Evolutionary conservation across 148 eudicot species (phyloP), one percentile per base, ranked within the genome.

Genomic region (Suaeda aralocaspica): DNA sequence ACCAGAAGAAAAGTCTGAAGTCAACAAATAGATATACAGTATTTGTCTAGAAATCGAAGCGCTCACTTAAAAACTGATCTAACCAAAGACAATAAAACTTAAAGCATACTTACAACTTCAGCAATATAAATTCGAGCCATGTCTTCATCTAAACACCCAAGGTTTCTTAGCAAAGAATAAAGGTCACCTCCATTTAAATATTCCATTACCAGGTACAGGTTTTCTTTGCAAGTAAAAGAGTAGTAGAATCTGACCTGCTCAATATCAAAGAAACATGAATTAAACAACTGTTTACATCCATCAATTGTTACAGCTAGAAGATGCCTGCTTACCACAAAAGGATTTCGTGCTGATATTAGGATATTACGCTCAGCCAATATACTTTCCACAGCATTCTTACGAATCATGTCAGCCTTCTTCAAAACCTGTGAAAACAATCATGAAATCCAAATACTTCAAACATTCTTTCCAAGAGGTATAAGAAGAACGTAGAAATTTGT

Each of bases 181-280:
- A 95, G 97, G 79, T 95, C 99, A 63, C 99, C 99, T 74, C 99
- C 99, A 75, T 95, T 95, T 51, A 95, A 76, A 78, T 95, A 95
- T 77, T 95, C 99, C 99, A 95, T 95, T 26, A 95, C 99, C 83
- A 95, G 69, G 82, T 95, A 95, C 55, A 95, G 96, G 82, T 95
- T 95, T 72, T 95, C 99, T 84, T 87, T 88, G 80, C 97, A 89
- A 8, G 99, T 95, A 83, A 95, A 95, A 59, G 99, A 95, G 84
- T 95, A 95, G 84, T 89, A 95, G 84, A 95, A 91, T 11, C 99
- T 84, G 68, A 95, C 99, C 99, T 94, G 91, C 81, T 69, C 84
- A 78, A 63, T 76, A 71, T 71, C 63, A 77, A 24, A 78, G 50
- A 49, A 77, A 31, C 59, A 72, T 9, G 62, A 63, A 70, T 75